phyloP scores from a whole-genome alignment of 768 basidiomycete species.

The Trametes maxima region DNA sequence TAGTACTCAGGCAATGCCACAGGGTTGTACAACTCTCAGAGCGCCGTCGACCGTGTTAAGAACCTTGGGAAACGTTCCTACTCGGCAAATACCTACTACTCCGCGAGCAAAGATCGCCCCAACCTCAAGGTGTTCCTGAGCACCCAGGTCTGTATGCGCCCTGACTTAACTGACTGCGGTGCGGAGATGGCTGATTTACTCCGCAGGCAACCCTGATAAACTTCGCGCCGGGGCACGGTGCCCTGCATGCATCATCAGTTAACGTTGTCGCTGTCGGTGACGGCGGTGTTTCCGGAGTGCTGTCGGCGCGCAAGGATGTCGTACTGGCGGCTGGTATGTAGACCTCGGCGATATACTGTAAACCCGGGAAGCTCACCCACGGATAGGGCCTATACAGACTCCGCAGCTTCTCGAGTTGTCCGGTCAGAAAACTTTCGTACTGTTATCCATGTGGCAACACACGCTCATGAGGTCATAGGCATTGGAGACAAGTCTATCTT shows the following conservation, averaged over 20 bases:
- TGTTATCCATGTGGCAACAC: background rate
- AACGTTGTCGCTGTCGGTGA: background rate
- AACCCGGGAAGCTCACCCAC: no score
- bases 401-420: conserved; percentile 14
- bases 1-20: conserved; percentile 4
- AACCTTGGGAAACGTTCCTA: conserved; percentile 7
- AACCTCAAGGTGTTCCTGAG: conserved; percentile 1
- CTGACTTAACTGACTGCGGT: no score
- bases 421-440: background rate
- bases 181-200: no score
- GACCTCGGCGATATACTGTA: no score
- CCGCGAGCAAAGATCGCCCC: background rate
- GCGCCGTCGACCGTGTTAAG: background rate
- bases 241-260: background rate
- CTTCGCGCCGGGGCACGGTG: no score
- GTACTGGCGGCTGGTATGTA: conserved; percentile 5
- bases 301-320: conserved; percentile 6
- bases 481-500: conserved; percentile 10
- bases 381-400: conserved; percentile 4
- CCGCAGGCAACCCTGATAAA: no score
- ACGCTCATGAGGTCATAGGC: background rate
- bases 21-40: conserved; percentile 5
- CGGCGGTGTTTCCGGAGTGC: background rate
- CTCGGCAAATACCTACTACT: conserved; percentile 10
- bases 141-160: background rate